Conservation (phyloP, 108 stramenopile genomes). For the Stephanodiscus triporus region DNA sequence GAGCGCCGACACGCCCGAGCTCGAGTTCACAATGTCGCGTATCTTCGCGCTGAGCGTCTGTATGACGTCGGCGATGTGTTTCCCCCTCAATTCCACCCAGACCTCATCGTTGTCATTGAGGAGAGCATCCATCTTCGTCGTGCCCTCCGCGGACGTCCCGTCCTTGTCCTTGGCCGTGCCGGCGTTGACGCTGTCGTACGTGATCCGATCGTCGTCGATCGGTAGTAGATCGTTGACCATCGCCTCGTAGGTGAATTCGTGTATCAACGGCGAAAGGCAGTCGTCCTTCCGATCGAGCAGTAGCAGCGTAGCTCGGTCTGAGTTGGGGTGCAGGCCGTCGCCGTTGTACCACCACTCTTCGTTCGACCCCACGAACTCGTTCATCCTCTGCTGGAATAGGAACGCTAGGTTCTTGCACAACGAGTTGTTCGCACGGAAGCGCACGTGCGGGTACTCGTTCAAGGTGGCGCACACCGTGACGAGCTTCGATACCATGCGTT, state of each 20-base stretch:
- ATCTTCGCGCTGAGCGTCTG: constrained; percentile 76
- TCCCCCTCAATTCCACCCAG: constrained; percentile 95
- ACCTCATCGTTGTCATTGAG: constrained; percentile 94
- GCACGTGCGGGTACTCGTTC: constrained; percentile 97
- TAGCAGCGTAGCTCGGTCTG: constrained; percentile 86
- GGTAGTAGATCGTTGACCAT: constrained; percentile 95
- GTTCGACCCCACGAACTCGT: constrained; percentile 78
- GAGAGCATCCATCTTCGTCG: constrained; percentile 74
- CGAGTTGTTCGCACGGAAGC: constrained; percentile 72
- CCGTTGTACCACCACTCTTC: constrained; percentile 91
- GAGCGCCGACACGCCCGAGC: constrained; percentile 50
- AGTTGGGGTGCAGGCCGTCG: constrained; percentile 63
- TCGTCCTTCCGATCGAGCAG: constrained; percentile 93
- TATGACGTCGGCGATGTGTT: constrained; percentile 96
- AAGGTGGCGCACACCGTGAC: constrained; percentile 96
- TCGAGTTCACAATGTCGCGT: constrained; percentile 77
- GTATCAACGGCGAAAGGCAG: constrained; percentile 94
- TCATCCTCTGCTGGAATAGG: constrained; percentile 85
- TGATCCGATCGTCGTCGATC: constrained; percentile 84
- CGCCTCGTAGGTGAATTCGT: constrained; percentile 98
- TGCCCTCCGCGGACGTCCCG: constrained; percentile 42
- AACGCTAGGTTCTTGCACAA: constrained; percentile 75
- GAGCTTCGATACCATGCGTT: constrained; percentile 74
- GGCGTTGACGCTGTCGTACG: constrained; percentile 61
- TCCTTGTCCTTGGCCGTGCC: constrained; percentile 56